Percentiles rank a stretch among this genome's conserved stretches.
Conservation (phyloP, 2,329 filamentous ascomycete genomes). For the Arthrobotrys megalospora region DNA sequence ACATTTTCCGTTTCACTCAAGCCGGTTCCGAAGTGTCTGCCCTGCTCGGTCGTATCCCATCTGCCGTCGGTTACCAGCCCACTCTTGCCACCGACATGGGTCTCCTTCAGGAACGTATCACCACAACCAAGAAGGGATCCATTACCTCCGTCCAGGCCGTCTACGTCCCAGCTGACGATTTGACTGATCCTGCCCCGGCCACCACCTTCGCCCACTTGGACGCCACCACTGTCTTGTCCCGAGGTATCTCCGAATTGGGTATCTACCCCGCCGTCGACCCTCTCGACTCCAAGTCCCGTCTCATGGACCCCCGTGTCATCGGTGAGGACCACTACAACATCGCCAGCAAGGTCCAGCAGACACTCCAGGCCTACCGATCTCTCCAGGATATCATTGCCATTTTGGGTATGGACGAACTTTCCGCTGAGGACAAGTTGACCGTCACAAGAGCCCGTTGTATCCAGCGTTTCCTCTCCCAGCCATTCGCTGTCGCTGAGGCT, state of each 20-base stretch:
- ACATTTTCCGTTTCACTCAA: conserved; percentile 99
- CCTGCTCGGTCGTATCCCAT: conserved; percentile 98
- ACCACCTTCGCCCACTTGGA: conserved; percentile 99
- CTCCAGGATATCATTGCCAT: conserved; percentile 99
- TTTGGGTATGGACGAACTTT: conserved; percentile 99
- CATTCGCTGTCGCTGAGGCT: conserved; percentile 88
- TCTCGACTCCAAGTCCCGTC: conserved; percentile 99
- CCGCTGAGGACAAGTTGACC: conserved; percentile 98
- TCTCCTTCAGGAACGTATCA: conserved; percentile 99
- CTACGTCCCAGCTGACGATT: conserved; percentile 99
- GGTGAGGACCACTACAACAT: conserved; percentile 98
- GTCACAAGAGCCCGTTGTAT: conserved; percentile 99
- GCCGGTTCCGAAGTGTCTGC: conserved; percentile 99
- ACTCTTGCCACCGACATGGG: conserved; percentile 99
- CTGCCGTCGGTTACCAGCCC: conserved; percentile 99
- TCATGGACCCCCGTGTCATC: conserved; percentile 98
- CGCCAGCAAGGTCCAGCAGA: conserved; percentile 96
- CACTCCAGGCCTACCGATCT: conserved; percentile 99
- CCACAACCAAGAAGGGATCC: conserved; percentile 98
- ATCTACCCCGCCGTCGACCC: conserved; percentile 99
- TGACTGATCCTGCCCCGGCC: conserved; percentile 99
- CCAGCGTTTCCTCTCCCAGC: conserved; percentile 99
- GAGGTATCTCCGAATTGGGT: conserved; percentile 99
- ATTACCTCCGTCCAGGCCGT: conserved; percentile 99
- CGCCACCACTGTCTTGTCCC: conserved; percentile 99